phyloP scores from a whole-genome alignment of 371 early-diverging fungal genomes.

The Syncephalastrum racemosum region DNA sequence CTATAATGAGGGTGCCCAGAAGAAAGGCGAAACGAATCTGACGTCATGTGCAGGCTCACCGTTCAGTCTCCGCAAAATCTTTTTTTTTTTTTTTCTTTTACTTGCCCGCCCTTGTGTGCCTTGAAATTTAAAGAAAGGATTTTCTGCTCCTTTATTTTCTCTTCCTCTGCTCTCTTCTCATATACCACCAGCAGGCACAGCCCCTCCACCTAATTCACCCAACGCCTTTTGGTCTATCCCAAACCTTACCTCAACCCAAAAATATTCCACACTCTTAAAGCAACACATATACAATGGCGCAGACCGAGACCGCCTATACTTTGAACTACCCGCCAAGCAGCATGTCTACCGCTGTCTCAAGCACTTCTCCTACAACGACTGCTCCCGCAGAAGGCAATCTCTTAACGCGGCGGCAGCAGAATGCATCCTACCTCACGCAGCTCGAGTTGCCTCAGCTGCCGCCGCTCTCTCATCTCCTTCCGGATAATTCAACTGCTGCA shows the following conservation, averaged over 20 bases:
- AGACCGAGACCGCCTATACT: background rate
- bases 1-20: no score
- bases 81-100: slow-evolving; percentile 1
- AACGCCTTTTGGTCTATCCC: slow-evolving; percentile 6
- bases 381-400: slow-evolving; percentile 11
- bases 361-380: background rate
- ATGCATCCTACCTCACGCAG: slow-evolving; percentile 28
- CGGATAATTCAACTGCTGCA: background rate
- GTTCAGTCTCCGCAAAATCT: background rate
- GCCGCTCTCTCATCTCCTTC: slow-evolving; percentile 32
- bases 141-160: slow-evolving; percentile 1
- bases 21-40: slow-evolving; percentile 38
- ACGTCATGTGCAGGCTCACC: slow-evolving; percentile 27
- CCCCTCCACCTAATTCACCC: background rate
- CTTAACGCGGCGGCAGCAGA: slow-evolving; percentile 39
- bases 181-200: background rate
- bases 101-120: background rate
- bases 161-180: background rate
- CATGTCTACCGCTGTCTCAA: background rate
- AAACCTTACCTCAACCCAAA: background rate
- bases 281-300: slow-evolving; percentile 2
- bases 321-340: background rate
- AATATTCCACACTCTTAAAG: background rate
- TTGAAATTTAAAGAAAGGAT: background rate
- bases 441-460: slow-evolving; percentile 35